These are phyloP conservation scores for Alternaria viburni DNA, from an alignment of 2,329 filamentous ascomycete species.

Conservation along the genomic window DNA sequence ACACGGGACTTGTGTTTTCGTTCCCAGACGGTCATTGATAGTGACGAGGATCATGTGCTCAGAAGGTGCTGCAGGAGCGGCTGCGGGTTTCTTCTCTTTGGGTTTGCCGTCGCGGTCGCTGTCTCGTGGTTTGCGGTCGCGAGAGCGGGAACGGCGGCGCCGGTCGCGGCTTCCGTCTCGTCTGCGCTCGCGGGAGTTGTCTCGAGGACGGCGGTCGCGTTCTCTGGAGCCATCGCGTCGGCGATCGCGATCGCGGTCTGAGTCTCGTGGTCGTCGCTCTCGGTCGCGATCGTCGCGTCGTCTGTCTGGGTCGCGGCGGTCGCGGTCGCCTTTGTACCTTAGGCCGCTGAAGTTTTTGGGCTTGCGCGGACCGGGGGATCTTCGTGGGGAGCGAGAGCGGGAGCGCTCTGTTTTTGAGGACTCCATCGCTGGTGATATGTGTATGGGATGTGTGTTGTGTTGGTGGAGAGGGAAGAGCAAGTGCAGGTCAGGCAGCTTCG, in stretches of 20 bases:
- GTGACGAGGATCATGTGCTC: slow-evolving; percentile 94
- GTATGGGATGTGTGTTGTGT: background rate
- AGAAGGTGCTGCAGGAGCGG: slow-evolving; percentile 29
- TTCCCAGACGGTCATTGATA: slow-evolving; percentile 93
- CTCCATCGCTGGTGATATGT: slow-evolving; percentile 5
- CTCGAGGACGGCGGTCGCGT: background rate
- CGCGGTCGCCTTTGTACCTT: slow-evolving; percentile 59
- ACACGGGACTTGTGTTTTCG: slow-evolving; percentile 93
- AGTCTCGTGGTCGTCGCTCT: slow-evolving; percentile 21
- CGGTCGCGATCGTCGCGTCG: slow-evolving; percentile 29
- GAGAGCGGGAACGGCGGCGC: slow-evolving; percentile 1
- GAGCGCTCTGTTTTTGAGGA: slow-evolving; percentile 17
- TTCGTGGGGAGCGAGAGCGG: slow-evolving; percentile 40
- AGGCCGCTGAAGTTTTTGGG: slow-evolving; percentile 59
- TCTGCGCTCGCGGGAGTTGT: background rate
- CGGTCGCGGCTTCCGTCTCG: slow-evolving; percentile 9
- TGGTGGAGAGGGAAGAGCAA: background rate
- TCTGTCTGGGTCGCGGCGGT: slow-evolving; percentile 11
- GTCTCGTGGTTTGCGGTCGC: background rate
- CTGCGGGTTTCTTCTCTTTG: slow-evolving; percentile 15
- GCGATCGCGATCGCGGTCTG: slow-evolving; percentile 26
- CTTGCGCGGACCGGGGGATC: slow-evolving; percentile 18
- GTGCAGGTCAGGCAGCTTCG: background rate
- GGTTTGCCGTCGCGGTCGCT: slow-evolving; percentile 17
- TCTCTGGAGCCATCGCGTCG: background rate